A percentile compares a stretch with the other conserved stretches of the same genome.
These are phyloP conservation scores for Diospyros kaki DNA, from an alignment of 148 eudicot genomes.

Conservation along the genomic window DNA sequence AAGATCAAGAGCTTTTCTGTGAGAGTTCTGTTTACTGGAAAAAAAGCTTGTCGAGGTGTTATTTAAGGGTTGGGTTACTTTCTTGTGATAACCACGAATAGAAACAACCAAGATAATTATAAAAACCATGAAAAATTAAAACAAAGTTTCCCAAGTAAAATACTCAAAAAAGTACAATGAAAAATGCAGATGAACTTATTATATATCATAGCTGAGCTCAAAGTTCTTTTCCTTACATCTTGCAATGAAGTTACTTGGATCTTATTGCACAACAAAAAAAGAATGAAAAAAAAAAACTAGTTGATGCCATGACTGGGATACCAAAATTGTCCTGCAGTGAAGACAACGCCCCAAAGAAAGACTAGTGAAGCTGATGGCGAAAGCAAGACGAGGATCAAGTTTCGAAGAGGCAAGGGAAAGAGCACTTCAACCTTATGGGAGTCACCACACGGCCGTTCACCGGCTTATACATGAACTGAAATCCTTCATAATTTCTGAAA, in stretches of 20 bases:
- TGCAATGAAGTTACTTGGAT: background rate
- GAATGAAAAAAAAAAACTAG: background rate
- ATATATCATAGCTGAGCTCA: background rate
- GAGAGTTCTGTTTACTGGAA: too few species aligned
- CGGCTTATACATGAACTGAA: slow-evolving; percentile 1
- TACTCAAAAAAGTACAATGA: too few species aligned
- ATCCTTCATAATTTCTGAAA: background rate
- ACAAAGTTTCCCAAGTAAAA: too few species aligned
- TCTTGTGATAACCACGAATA: too few species aligned
- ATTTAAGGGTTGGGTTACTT: too few species aligned
- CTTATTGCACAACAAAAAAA: background rate
- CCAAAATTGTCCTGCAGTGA: slow-evolving; percentile 6
- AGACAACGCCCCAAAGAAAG: background rate
- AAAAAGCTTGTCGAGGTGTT: too few species aligned
- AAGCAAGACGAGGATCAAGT: slow-evolving; percentile 2
- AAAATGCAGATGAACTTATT: slow-evolving; percentile 2
- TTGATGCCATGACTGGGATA: background rate
- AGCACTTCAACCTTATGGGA: background rate
- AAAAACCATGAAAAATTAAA: too few species aligned
- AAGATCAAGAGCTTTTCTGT: too few species aligned
- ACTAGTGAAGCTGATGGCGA: background rate
- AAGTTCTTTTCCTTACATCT: background rate
- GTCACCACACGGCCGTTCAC: background rate
- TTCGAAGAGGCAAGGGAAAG: background rate
- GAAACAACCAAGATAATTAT: too few species aligned